phyloP scores from a whole-genome alignment of 228 moss, liverwort and hornwort species.

The Sphagnum fallax region DNA sequence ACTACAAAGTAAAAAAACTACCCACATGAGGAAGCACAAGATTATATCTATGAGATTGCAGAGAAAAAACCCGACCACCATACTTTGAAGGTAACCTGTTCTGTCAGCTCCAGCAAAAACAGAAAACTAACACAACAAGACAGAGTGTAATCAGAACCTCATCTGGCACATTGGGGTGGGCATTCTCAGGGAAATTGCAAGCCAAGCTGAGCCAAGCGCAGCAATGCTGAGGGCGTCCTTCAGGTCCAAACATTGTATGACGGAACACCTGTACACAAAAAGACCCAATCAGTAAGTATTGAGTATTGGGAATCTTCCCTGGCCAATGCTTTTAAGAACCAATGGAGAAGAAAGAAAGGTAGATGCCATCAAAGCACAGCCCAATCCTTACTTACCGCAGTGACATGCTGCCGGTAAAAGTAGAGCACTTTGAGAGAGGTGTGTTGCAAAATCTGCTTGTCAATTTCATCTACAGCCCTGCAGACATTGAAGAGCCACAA shows the following conservation, averaged over 20 bases:
- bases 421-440: conserved; percentile 82
- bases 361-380: too few relatives aligned
- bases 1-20: not conserved
- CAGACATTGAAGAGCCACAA: not conserved
- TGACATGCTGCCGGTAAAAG: conserved; percentile 88
- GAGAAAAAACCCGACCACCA: too few relatives aligned
- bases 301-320: too few relatives aligned
- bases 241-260: conserved; percentile 99
- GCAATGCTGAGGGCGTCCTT: conserved; percentile 97
- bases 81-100: too few relatives aligned
- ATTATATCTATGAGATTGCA: too few relatives aligned
- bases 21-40: too few relatives aligned
- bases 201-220: conserved; percentile 96
- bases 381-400: conserved; percentile 46
- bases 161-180: conserved; percentile 86
- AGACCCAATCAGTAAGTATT: too few relatives aligned
- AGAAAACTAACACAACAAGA: not conserved
- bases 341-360: too few relatives aligned
- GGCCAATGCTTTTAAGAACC: too few relatives aligned
- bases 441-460: conserved; percentile 81
- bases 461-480: conserved; percentile 94
- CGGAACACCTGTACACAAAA: conserved; percentile 54
- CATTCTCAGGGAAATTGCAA: conserved; percentile 91
- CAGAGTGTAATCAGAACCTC: conserved; percentile 21
- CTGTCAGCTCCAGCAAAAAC: too few relatives aligned